phyloP scores from a whole-genome alignment of 2,329 filamentous ascomycete genomes.

The Fusarium oligoseptatum region DNA sequence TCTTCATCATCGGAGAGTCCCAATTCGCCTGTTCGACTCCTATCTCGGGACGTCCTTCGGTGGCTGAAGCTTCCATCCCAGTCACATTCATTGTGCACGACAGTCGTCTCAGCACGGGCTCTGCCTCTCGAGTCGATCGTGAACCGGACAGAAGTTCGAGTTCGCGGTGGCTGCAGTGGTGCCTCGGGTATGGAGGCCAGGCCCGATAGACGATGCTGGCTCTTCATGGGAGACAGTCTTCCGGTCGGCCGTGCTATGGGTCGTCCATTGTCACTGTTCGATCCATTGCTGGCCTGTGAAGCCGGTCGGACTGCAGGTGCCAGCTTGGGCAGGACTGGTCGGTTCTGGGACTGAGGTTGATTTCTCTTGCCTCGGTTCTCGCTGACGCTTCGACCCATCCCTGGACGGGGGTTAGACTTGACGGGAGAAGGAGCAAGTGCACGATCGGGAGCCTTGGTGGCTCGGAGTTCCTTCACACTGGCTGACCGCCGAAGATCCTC shows the following conservation, averaged over 20 bases:
- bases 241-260: constrained; percentile 58
- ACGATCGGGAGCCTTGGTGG: constrained; percentile 58
- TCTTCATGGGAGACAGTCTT: constrained; percentile 66
- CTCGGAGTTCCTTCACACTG: constrained; percentile 59
- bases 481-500: constrained; percentile 60
- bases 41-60: constrained; percentile 48
- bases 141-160: constrained; percentile 71
- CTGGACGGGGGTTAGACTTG: constrained; percentile 63
- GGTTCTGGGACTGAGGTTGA: constrained; percentile 44
- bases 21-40: constrained; percentile 53
- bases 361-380: constrained; percentile 64
- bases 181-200: constrained; percentile 71
- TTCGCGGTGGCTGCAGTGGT: constrained; percentile 55
- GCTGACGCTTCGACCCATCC: constrained; percentile 67
- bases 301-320: constrained; percentile 60
- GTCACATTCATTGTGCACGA: constrained; percentile 54
- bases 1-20: constrained; percentile 65
- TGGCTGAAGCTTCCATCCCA: constrained; percentile 44
- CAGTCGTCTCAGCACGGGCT: constrained; percentile 67
- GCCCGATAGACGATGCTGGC: constrained; percentile 63
- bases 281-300: constrained; percentile 49
- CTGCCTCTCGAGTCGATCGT: constrained; percentile 73
- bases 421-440: constrained; percentile 63
- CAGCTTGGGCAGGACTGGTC: constrained; percentile 61
- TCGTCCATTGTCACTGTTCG: constrained; percentile 51